A percentile compares a stretch with the other conserved stretches of the same genome.
phyloP scores from a whole-genome alignment of 2,329 filamentous ascomycete species.

The Phialophora expanda region DNA sequence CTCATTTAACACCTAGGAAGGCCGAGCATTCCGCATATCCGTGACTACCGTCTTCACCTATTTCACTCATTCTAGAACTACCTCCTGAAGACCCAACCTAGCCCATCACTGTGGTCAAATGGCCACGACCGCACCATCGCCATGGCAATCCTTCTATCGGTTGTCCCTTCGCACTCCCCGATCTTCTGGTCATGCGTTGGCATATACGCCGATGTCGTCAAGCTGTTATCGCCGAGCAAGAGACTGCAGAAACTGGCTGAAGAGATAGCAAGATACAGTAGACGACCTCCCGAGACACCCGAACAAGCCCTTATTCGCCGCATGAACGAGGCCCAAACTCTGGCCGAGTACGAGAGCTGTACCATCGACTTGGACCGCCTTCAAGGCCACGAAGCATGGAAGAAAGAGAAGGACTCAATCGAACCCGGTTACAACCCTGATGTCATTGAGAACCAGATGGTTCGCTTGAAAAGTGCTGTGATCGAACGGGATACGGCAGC shows the following conservation, averaged over 20 bases:
- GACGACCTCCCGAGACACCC: conserved; percentile 27
- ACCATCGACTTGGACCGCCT: conserved; percentile 78
- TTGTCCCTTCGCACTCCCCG: conserved; percentile 46
- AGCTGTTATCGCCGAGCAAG: conserved; percentile 34
- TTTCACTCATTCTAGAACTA: conserved; percentile 11
- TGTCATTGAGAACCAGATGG: conserved; percentile 71
- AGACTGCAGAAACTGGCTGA: conserved; percentile 29
- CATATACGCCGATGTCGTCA: conserved; percentile 33
- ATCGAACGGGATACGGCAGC: conserved; percentile 71
- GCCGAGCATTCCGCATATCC: conserved; percentile 12
- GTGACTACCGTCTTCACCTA: conserved; percentile 13
- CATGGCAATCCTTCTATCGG: conserved; percentile 68
- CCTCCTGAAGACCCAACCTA: neutral
- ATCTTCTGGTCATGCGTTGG: conserved; percentile 35
- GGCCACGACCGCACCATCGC: conserved; percentile 60
- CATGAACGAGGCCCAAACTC: conserved; percentile 64
- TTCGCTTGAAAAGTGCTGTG: conserved; percentile 75
- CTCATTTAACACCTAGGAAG: conserved; percentile 8
- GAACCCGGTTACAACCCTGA: conserved; percentile 71
- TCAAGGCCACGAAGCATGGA: conserved; percentile 84
- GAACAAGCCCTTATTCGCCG: conserved; percentile 21
- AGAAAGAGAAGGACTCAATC: conserved; percentile 64
- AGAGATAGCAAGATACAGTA: conserved; percentile 34
- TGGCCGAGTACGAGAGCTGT: conserved; percentile 74
- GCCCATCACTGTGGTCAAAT: conserved; percentile 61